A percentile compares a stretch with the other conserved stretches of the same genome.
phyloP scores from a whole-genome alignment of 2,329 filamentous ascomycete species.

The Penicillium hesseltinei region DNA sequence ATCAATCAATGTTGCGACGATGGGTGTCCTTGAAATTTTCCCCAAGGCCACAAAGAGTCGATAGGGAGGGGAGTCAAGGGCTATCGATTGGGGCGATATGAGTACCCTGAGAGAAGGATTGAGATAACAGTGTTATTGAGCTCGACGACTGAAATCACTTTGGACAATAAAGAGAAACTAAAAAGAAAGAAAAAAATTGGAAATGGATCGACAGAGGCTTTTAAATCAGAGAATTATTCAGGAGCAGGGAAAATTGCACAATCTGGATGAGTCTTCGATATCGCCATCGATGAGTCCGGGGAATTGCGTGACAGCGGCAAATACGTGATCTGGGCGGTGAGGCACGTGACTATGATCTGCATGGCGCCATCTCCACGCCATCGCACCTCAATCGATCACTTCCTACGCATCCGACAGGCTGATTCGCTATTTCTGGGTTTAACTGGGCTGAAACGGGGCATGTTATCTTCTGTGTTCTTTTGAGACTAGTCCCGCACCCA shows the following conservation, averaged over 20 bases:
- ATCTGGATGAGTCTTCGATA: not conserved
- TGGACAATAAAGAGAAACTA: not conserved
- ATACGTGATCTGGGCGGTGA: conserved; percentile 8
- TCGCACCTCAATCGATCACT: conserved; percentile 14
- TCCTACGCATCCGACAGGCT: conserved; percentile 2
- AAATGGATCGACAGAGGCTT: not conserved
- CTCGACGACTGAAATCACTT: not conserved
- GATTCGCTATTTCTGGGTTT: conserved; percentile 13
- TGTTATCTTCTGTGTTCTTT: not conserved
- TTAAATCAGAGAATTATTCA: not conserved
- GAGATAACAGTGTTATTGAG: not conserved
- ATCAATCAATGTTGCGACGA: not conserved
- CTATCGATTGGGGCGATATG: not conserved
- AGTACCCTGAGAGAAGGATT: not conserved
- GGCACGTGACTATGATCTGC: conserved; percentile 20
- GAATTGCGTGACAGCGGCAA: conserved; percentile 7
- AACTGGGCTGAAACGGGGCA: not conserved
- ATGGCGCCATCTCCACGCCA: conserved; percentile 21
- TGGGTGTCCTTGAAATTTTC: not conserved
- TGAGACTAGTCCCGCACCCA: not conserved
- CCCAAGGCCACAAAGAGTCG: too few relatives aligned
- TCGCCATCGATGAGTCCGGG: conserved; percentile 6
- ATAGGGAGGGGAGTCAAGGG: not conserved
- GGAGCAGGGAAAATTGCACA: conserved; percentile 1
- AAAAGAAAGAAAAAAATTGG: not conserved